Conservation (phyloP, 441 rosid genomes). For the Erysimum pusillum region DNA sequence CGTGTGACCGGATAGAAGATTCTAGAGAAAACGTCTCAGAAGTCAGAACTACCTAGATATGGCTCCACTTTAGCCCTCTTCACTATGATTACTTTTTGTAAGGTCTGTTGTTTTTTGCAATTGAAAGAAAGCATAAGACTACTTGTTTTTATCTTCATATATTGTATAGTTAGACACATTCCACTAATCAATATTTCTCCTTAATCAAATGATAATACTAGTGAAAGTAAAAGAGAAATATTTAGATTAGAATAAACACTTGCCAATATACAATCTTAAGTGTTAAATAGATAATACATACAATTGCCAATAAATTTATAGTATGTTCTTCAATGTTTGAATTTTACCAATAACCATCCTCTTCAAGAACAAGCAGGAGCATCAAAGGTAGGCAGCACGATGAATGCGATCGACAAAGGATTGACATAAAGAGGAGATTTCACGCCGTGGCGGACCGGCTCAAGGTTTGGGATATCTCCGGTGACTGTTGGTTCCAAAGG, state of each 20-base stretch:
- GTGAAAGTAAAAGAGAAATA: neutral
- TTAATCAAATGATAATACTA: constrained; percentile 19
- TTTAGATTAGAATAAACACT: constrained; percentile 10
- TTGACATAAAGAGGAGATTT: constrained; percentile 62
- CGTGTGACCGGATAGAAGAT: constrained; percentile 50
- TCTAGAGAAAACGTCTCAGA: constrained; percentile 43
- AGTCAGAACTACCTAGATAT: constrained; percentile 39
- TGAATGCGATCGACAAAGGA: constrained; percentile 75
- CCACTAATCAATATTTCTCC: neutral
- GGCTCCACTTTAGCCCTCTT: constrained; percentile 36
- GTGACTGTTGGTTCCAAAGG: constrained; percentile 60
- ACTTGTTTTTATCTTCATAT: constrained; percentile 11
- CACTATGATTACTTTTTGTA: constrained; percentile 28
- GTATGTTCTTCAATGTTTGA: neutral
- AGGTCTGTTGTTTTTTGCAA: constrained; percentile 32
- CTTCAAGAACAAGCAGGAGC: constrained; percentile 72
- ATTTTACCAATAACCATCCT: neutral
- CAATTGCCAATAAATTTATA: constrained; percentile 42
- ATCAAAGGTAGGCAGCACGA: constrained; percentile 84
- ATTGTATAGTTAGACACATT: constrained; percentile 39
- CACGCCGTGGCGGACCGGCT: constrained; percentile 58
- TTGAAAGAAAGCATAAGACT: constrained; percentile 35
- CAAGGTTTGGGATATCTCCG: constrained; percentile 68
- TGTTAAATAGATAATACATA: constrained; percentile 13
- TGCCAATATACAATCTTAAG: neutral